phyloP scores from a whole-genome alignment of 805 yeast genomes.

The Grigorovia humatica region DNA sequence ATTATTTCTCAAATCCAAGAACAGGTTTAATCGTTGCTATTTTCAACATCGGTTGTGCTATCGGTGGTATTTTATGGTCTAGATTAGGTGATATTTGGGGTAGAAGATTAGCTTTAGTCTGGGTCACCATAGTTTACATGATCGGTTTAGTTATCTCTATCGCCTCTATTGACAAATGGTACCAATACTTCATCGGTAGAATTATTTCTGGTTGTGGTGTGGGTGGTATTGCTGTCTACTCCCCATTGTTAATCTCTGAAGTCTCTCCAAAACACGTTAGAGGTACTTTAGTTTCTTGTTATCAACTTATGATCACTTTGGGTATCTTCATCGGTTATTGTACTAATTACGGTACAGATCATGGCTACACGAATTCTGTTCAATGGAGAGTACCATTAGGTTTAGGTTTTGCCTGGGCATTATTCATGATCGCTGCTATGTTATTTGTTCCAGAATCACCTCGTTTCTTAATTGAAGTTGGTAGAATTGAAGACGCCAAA shows the following conservation, averaged over 20 bases:
- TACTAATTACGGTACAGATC: constrained; percentile 56
- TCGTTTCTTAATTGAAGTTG: constrained; percentile 49
- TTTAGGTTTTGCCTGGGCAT: constrained; percentile 40
- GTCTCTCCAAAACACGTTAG: constrained; percentile 60
- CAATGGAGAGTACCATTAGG: constrained; percentile 73
- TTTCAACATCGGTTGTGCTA: constrained; percentile 66
- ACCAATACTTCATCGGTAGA: constrained; percentile 62
- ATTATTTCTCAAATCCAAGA: constrained; percentile 42
- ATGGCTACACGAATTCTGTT: constrained; percentile 45
- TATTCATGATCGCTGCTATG: constrained; percentile 30
- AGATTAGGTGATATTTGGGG: constrained; percentile 55
- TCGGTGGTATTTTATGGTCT: constrained; percentile 55
- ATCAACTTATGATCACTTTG: constrained; percentile 58
- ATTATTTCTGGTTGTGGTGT: constrained; percentile 63
- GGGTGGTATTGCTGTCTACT: constrained; percentile 67
- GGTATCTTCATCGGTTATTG: constrained; percentile 75
- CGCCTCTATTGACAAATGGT: constrained; percentile 45
- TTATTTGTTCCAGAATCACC: constrained; percentile 64
- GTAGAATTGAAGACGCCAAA: constrained; percentile 52
- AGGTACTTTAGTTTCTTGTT: constrained; percentile 62
- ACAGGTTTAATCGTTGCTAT: constrained; percentile 47
- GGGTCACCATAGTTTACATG: constrained; percentile 36
- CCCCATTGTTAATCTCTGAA: constrained; percentile 65
- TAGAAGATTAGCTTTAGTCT: constrained; percentile 41
- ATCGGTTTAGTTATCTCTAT: constrained; percentile 62